phyloP scores from a whole-genome alignment of 1,284 basidiomycete species.

The Neolentinus lepideus region DNA sequence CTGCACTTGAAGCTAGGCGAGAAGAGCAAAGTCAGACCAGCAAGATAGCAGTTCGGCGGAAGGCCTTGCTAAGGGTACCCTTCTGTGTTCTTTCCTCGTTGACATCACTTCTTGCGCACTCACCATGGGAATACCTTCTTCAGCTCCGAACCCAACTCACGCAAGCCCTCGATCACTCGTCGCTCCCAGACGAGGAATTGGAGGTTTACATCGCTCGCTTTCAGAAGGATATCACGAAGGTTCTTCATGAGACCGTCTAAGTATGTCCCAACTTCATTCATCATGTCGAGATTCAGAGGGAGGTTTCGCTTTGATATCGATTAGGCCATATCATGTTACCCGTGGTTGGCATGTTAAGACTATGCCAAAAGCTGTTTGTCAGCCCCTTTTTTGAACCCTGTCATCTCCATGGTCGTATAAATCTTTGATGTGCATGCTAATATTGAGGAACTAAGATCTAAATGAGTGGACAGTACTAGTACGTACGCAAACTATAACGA shows the following conservation, averaged over 20 bases:
- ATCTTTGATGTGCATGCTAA: neutral
- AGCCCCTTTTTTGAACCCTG: no score
- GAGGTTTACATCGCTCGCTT: slow-evolving; percentile 54
- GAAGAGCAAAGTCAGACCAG: slow-evolving; percentile 54
- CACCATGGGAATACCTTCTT: slow-evolving; percentile 1
- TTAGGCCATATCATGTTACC: no score
- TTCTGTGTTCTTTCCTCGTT: neutral
- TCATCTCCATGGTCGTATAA: no score
- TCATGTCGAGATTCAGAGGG: no score
- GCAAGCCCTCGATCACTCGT: slow-evolving; percentile 62
- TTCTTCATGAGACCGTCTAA: slow-evolving; percentile 34
- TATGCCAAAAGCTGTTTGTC: no score
- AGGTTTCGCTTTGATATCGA: no score
- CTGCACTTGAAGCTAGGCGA: slow-evolving; percentile 49
- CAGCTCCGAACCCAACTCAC: slow-evolving; percentile 65
- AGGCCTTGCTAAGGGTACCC: slow-evolving; percentile 59
- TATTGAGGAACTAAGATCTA: neutral
- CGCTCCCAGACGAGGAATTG: slow-evolving; percentile 62
- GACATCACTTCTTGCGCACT: neutral
- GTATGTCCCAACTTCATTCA: no score
- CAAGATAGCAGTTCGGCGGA: slow-evolving; percentile 53
- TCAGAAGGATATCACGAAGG: slow-evolving; percentile 59
- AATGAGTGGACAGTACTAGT: neutral
- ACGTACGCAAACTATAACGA: neutral
- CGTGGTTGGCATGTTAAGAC: no score